Evolutionary conservation across 768 basidiomycete genomes (phyloP), one percentile per base, ranked within the genome.

Genomic region (Rhodosporidiobolus sp.): DNA sequence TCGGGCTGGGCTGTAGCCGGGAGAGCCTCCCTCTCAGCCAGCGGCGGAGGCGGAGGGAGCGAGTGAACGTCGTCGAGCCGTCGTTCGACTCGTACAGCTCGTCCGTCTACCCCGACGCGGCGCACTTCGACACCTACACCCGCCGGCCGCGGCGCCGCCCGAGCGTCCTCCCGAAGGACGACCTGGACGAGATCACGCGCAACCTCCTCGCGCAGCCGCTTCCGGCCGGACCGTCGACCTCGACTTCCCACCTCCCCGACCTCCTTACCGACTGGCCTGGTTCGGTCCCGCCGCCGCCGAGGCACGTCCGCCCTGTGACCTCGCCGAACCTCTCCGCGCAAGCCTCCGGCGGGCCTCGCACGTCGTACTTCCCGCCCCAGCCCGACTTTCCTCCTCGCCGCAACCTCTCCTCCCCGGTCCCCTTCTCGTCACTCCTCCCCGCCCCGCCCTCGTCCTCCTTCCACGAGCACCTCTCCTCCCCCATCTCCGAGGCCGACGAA

Each of bases 81-180:
- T 6, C 8, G 1, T 16, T 32, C 28, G 53, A 30, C 28, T 64
- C 63, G 28, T 55, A 55, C 63, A 7, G 28, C 11, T 24, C 63
- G 8, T 34, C 53, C 20, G 14, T 54, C 43, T 64, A 55, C 43
- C 45, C 63, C 20, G 63, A 65, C 45, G 63, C 53, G 3, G 63
- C 63, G 11, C 63, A 65, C 54, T 65, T 14, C 45, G 45, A 65
- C n/a, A 65, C 43, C 12, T 65, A 55, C 45, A 65, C 63, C 4
- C 54, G 63, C 30, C 53, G 54, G 1, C 63, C 63, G 28, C 43
- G 63, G 28, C 54, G n/a, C 38, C 53, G 54, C 2, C 54, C 45
- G 8, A 12, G 45, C 3, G 1, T 65, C 19, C 14, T 8, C 14
- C 17, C 7, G 16, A 16, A 10, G n/a, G 53, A 43, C 14, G 49